Conservation (phyloP, 2,329 filamentous ascomycete genomes). For the Myriosclerotinia duriaeana region DNA sequence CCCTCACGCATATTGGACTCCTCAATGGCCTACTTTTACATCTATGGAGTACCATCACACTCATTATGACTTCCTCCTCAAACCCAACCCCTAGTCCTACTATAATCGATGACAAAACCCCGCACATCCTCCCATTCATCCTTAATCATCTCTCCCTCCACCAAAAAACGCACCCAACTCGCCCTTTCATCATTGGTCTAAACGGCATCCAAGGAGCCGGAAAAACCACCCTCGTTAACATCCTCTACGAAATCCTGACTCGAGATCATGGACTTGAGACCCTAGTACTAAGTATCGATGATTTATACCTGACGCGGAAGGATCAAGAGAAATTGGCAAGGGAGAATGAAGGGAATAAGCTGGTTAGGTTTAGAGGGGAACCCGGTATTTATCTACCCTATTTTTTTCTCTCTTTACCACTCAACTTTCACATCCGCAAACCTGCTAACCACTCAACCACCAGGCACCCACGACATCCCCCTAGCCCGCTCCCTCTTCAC, state of each 20-base stretch:
- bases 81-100: slow-evolving; percentile 34
- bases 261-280: slow-evolving; percentile 54
- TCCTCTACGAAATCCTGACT: slow-evolving; percentile 57
- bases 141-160: slow-evolving; percentile 58
- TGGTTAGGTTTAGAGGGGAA: slow-evolving; percentile 66
- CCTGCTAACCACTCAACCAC: slow-evolving; percentile 44
- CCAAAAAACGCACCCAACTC: slow-evolving; percentile 42
- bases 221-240: slow-evolving; percentile 81
- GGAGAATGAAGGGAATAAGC: slow-evolving; percentile 55
- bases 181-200: slow-evolving; percentile 80
- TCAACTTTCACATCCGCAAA: neutral
- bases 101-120: slow-evolving; percentile 75
- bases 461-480: slow-evolving; percentile 60
- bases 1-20: neutral
- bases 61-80: neutral
- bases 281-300: slow-evolving; percentile 64
- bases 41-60: neutral
- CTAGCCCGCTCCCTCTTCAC: slow-evolving; percentile 56
- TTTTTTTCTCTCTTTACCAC: neutral
- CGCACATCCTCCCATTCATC: slow-evolving; percentile 76
- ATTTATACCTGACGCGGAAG: slow-evolving; percentile 65
- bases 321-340: slow-evolving; percentile 55
- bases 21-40: neutral
- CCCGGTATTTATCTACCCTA: slow-evolving; percentile 47
- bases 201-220: slow-evolving; percentile 91